Conservation (phyloP, 352 stramenopile genomes). For the Pilasporangium apinafurcum region DNA sequence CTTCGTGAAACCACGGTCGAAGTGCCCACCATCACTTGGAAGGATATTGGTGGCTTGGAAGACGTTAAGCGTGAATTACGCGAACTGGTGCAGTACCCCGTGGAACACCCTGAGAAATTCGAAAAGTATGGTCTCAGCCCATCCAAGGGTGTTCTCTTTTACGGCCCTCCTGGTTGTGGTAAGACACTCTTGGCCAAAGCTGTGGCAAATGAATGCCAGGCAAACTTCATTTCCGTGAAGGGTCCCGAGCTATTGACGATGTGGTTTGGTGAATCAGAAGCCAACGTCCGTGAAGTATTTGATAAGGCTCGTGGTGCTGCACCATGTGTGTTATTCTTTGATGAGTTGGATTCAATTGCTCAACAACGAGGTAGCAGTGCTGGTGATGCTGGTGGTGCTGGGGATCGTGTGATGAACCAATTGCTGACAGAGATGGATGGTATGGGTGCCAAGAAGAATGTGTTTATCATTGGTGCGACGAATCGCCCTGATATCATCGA, state of each 20-base stretch:
- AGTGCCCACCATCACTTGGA: slow-evolving; percentile 97
- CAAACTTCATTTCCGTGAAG: slow-evolving; percentile 99
- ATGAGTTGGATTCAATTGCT: slow-evolving; percentile 99
- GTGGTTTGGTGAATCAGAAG: slow-evolving; percentile 99
- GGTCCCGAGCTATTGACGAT: slow-evolving; percentile 99
- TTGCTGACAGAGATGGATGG: slow-evolving; percentile 99
- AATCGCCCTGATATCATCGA: slow-evolving; percentile 98
- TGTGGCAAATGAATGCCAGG: slow-evolving; percentile 99
- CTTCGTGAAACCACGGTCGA: slow-evolving; percentile 99
- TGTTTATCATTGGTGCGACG: slow-evolving; percentile 97
- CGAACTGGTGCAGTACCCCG: slow-evolving; percentile 99
- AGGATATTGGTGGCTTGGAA: slow-evolving; percentile 99
- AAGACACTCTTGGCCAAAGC: slow-evolving; percentile 99
- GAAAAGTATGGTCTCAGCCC: slow-evolving; percentile 95
- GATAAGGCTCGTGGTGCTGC: slow-evolving; percentile 97
- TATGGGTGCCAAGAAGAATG: slow-evolving; percentile 98
- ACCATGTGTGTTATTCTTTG: slow-evolving; percentile 99
- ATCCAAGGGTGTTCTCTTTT: slow-evolving; percentile 99
- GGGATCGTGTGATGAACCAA: slow-evolving; percentile 99
- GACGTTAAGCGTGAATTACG: slow-evolving; percentile 98
- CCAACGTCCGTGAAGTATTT: slow-evolving; percentile 99
- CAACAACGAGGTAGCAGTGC: slow-evolving; percentile 92
- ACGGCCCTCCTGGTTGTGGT: slow-evolving; percentile 98
- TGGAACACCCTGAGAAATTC: slow-evolving; percentile 99
- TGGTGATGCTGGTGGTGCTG: slow-evolving; percentile 95